Evolutionary conservation across 139 green algal genomes (phyloP).

Genomic region (Ostreobium quekettii): DNA sequence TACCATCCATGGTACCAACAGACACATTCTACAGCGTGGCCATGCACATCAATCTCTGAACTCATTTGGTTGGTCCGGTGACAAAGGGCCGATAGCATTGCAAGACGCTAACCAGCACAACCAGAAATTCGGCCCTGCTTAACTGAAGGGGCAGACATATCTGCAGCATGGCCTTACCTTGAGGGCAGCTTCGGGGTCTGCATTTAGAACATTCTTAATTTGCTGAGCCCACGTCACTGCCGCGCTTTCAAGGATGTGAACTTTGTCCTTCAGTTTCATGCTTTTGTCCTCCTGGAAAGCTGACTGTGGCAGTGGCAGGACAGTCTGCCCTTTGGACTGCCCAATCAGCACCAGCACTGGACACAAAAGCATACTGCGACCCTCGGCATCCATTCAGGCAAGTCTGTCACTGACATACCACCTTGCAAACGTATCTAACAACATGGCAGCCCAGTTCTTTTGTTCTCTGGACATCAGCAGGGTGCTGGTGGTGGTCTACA

Average conservation of each 20-base stretch:
- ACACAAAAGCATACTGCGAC: not conserved
- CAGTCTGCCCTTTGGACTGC: constrained; percentile 74
- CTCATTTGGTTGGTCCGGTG: no score
- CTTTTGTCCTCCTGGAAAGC: constrained; percentile 21
- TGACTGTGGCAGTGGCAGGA: constrained; percentile 68
- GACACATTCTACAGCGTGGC: no score
- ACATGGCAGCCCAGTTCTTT: no score
- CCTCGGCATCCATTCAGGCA: not conserved
- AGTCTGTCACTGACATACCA: no score
- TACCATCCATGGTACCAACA: no score
- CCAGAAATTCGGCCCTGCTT: not conserved
- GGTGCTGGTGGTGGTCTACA: no score
- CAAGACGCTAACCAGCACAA: no score
- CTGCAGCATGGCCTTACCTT: constrained; percentile 33
- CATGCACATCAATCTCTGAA: no score
- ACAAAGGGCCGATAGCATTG: no score
- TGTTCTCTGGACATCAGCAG: no score
- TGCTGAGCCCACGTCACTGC: constrained; percentile 82
- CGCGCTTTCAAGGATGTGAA: constrained; percentile 79
- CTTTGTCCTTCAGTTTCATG: constrained; percentile 62
- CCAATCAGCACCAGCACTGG: constrained; percentile 69
- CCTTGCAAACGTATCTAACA: no score
- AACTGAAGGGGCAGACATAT: not conserved
- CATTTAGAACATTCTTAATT: constrained; percentile 84
- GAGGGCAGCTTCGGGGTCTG: constrained; percentile 55